Percentiles rank a stretch among this genome's conserved stretches.
Evolutionary conservation across 345 rosid species (phyloP).

Genomic region (Hibiscus tridactylites): DNA sequence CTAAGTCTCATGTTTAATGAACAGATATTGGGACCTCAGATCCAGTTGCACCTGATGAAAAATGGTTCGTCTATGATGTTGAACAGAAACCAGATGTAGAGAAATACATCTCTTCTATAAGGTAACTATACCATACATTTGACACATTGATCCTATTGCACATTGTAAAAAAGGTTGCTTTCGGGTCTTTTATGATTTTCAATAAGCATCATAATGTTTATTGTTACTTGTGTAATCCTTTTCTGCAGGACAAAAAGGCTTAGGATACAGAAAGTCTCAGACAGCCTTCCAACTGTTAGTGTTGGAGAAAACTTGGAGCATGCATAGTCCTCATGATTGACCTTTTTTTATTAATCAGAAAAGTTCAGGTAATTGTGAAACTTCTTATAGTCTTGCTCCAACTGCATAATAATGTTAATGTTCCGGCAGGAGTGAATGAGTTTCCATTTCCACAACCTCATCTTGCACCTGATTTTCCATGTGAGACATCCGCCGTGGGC

Average conservation of each 20-base stretch:
- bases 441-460: too few species aligned
- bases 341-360: too few species aligned
- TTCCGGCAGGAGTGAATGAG: background rate
- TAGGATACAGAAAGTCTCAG: background rate
- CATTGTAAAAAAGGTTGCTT: background rate
- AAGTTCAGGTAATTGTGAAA: background rate
- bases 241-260: conserved; percentile 7
- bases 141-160: background rate
- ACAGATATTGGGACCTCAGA: conserved; percentile 39
- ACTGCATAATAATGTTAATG: background rate
- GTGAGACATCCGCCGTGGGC: background rate
- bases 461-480: too few species aligned
- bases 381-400: too few species aligned
- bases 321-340: background rate
- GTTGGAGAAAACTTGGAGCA: background rate
- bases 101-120: conserved; percentile 40
- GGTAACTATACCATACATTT: conserved; percentile 21
- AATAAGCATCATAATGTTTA: background rate
- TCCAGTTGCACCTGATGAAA: conserved; percentile 35
- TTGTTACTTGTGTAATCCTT: background rate
- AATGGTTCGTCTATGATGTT: conserved; percentile 49
- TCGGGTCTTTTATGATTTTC: background rate
- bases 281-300: background rate
- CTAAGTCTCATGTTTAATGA: conserved; percentile 4
- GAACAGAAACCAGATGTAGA: conserved; percentile 53